phyloP scores from a whole-genome alignment of 257 asterid genomes.

The Buddleja alternifolia region DNA sequence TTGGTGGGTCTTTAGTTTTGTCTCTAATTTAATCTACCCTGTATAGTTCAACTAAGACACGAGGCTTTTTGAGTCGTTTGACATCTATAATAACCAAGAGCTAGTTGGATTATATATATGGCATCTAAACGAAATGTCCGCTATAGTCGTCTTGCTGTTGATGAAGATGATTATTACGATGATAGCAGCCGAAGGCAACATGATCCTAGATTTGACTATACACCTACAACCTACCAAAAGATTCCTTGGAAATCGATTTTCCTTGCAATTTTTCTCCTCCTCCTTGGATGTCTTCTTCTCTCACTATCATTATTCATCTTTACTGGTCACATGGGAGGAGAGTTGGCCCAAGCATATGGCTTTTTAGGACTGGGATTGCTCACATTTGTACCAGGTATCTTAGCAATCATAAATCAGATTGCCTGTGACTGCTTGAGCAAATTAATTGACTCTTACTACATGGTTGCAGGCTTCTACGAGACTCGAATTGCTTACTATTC shows the following conservation, averaged over 20 bases:
- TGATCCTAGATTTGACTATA: constrained; percentile 52
- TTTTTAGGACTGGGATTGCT: constrained; percentile 56
- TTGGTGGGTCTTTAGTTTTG: neutral
- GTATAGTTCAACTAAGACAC: neutral
- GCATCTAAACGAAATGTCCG: constrained; percentile 48
- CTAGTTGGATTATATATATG: constrained; percentile 32
- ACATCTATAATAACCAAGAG: neutral
- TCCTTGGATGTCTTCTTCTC: constrained; percentile 60
- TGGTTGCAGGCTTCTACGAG: constrained; percentile 51
- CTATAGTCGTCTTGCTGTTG: constrained; percentile 49
- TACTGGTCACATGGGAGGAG: constrained; percentile 71
- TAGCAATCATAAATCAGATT: no score
- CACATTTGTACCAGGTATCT: constrained; percentile 58
- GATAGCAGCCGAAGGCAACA: constrained; percentile 24
- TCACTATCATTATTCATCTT: constrained; percentile 50
- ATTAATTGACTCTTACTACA: neutral
- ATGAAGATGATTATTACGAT: constrained; percentile 44
- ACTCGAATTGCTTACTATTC: constrained; percentile 61
- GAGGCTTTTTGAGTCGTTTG: neutral
- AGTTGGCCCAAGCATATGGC: constrained; percentile 54
- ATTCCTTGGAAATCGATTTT: constrained; percentile 64
- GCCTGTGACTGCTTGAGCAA: no score
- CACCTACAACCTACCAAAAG: constrained; percentile 48
- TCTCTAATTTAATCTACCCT: neutral
- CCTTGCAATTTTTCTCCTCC: constrained; percentile 56